Evolutionary conservation across 345 rosid species (phyloP).

Genomic region (Durio zibethinus): DNA sequence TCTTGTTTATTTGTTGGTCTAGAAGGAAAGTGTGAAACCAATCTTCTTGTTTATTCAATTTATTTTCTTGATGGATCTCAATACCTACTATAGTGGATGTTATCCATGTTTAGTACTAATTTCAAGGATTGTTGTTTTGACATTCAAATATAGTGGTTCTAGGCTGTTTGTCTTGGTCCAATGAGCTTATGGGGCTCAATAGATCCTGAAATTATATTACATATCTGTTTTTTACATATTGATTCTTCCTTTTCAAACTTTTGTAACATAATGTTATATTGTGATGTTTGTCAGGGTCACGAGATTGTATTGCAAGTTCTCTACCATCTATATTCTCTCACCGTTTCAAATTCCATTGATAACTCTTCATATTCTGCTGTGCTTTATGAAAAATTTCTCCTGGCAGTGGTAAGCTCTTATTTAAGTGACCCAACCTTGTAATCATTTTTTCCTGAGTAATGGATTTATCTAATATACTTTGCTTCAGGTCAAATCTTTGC

Average conservation of each 20-base stretch:
- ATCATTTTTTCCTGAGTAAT: slow-evolving; percentile 17
- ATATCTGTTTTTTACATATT: neutral
- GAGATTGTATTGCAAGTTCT: slow-evolving; percentile 80
- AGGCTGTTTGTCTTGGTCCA: neutral
- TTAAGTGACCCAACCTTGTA: slow-evolving; percentile 13
- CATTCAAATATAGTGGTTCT: neutral
- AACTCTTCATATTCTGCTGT: slow-evolving; percentile 45
- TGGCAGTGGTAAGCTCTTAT: slow-evolving; percentile 67
- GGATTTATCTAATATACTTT: slow-evolving; percentile 10
- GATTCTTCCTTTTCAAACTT: slow-evolving; percentile 16
- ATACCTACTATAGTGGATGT: neutral
- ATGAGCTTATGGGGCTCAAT: neutral
- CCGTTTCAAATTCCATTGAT: slow-evolving; percentile 41
- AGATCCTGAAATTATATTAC: neutral
- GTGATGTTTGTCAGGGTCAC: slow-evolving; percentile 62
- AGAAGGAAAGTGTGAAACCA: neutral
- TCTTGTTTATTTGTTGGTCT: slow-evolving; percentile 7
- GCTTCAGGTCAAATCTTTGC: slow-evolving; percentile 79
- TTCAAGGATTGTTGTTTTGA: neutral
- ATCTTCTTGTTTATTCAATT: neutral
- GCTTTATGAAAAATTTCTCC: slow-evolving; percentile 71
- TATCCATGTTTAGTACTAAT: neutral
- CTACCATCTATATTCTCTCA: slow-evolving; percentile 71
- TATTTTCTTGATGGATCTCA: neutral
- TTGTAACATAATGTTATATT: neutral